Base-by-base conservation (phyloP, 176 grass and related monocot genomes). In the Themeda triandra region DNA sequence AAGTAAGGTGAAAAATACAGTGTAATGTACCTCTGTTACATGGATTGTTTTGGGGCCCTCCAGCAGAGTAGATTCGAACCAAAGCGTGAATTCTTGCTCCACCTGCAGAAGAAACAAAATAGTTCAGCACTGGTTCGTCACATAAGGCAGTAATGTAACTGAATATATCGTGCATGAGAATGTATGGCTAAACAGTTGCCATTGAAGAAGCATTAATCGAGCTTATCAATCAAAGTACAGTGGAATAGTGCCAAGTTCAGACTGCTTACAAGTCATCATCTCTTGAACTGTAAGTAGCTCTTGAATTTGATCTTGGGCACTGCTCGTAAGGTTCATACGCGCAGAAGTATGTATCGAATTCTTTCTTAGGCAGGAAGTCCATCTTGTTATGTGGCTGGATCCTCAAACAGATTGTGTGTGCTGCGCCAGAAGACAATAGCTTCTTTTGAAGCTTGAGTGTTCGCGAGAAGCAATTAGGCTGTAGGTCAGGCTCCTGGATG, bases 231-330 rank as follows among this genome's bases (percentile, higher is more conserved):
- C 15, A 24, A 77, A 73, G 58, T 25, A 83, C 4, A 71, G 10
- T 40, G 19, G 46, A 59, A 62, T 77, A 91, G 59, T 70, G 58
- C 25, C 42, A 79, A 51, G 53, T 76, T 76, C 24, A 84, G 53
- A 86, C 83, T 6, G 36, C 96, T 99, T 95, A 99, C 96, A 91
- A 70, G 66, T 88, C 88, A 12, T 99, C 93, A 86, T 99, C 96
- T 92, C 96, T 94, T 53, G 96, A 99, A 86, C 91, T 92, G 82
- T 75, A 93, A 49, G 91, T 96, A 75, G 92, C 91, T 63, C 90
- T 88, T 36, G 96, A 99, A 79, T 89, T 80, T 63, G 93, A 90
- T 84, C 93, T 85, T 31, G 92, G 68, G 82, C 87, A 90, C 89
- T 88, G 83, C 54, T 89, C 88, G 49, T 96, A 99, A 82, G 93